Percentiles rank a stretch among this genome's conserved stretches.
These are phyloP conservation scores for Gracilariopsis chorda DNA, from an alignment of 23 red algal genomes.

Conservation along the genomic window DNA sequence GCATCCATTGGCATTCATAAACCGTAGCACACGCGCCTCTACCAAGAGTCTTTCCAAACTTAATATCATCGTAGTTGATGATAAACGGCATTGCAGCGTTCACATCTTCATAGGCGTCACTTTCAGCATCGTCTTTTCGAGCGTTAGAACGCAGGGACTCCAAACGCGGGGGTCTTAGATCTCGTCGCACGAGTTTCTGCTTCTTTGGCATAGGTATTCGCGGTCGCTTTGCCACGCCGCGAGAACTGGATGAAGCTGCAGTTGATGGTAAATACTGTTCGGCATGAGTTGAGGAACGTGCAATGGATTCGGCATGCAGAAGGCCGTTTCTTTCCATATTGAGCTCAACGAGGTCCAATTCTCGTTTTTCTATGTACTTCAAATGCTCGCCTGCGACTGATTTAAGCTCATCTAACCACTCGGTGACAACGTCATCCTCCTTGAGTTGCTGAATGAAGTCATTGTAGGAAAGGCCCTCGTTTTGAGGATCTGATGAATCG, in stretches of 20 bases:
- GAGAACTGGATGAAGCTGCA: neutral
- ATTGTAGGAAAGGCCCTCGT: constrained; percentile 58
- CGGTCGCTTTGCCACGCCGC: constrained; percentile 7
- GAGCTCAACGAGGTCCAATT: constrained; percentile 65
- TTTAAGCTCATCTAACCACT: constrained; percentile 73
- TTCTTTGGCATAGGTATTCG: constrained; percentile 52
- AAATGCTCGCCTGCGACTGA: constrained; percentile 55
- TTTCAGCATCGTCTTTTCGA: constrained; percentile 26
- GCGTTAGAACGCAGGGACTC: neutral
- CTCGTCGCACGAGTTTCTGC: constrained; percentile 22
- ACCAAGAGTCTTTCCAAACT: constrained; percentile 81
- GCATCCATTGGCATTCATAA: constrained; percentile 90
- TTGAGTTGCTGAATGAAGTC: constrained; percentile 66
- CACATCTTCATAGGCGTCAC: neutral
- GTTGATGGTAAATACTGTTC: constrained; percentile 20
- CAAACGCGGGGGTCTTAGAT: neutral
- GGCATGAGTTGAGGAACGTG: neutral
- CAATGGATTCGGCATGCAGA: constrained; percentile 12
- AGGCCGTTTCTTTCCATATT: constrained; percentile 69
- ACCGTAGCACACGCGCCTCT: constrained; percentile 88
- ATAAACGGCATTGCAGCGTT: constrained; percentile 72
- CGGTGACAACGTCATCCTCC: constrained; percentile 39
- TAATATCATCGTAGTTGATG: constrained; percentile 93
- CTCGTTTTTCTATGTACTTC: constrained; percentile 57
- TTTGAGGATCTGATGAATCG: constrained; percentile 24